Conservation (phyloP, 116 monocot species). For the Phalaenopsis hybrid region DNA sequence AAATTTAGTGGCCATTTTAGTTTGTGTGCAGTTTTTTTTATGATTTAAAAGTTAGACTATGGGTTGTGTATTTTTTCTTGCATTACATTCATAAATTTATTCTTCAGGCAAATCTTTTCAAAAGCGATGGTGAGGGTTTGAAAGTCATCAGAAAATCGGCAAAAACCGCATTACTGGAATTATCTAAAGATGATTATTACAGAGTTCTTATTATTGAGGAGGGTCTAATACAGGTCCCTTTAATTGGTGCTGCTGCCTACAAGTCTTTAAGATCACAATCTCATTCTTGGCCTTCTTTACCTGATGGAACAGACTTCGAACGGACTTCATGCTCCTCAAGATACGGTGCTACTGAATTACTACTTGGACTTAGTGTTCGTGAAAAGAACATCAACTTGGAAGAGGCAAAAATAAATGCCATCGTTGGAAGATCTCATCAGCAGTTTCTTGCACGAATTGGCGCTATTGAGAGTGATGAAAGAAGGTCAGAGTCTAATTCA, state of each 20-base stretch:
- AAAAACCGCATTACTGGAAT: constrained; percentile 57
- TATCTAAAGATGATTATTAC: constrained; percentile 64
- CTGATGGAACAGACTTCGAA: constrained; percentile 68
- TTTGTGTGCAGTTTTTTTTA: too few species aligned
- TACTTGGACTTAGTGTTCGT: constrained; percentile 53
- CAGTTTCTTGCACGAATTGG: constrained; percentile 89
- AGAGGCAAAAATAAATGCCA: constrained; percentile 63
- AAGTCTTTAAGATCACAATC: constrained; percentile 51
- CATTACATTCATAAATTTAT: not conserved
- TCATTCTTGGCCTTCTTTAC: constrained; percentile 79
- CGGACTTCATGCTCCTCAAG: constrained; percentile 46
- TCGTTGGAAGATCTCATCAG: constrained; percentile 85
- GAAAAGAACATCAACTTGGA: constrained; percentile 43
- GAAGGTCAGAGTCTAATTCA: constrained; percentile 16
- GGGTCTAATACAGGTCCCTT: constrained; percentile 61
- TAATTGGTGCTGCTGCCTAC: constrained; percentile 63
- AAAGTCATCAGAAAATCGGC: constrained; percentile 63
- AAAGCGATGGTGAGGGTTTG: constrained; percentile 31
- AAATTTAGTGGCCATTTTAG: too few species aligned
- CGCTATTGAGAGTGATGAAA: constrained; percentile 61
- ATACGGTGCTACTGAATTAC: constrained; percentile 80
- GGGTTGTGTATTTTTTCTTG: not conserved
- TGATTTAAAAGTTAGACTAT: too few species aligned
- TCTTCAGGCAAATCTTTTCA: constrained; percentile 59
- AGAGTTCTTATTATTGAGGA: constrained; percentile 68